Conservation (phyloP, 352 stramenopile species). For the Phytophthora fragariae region DNA sequence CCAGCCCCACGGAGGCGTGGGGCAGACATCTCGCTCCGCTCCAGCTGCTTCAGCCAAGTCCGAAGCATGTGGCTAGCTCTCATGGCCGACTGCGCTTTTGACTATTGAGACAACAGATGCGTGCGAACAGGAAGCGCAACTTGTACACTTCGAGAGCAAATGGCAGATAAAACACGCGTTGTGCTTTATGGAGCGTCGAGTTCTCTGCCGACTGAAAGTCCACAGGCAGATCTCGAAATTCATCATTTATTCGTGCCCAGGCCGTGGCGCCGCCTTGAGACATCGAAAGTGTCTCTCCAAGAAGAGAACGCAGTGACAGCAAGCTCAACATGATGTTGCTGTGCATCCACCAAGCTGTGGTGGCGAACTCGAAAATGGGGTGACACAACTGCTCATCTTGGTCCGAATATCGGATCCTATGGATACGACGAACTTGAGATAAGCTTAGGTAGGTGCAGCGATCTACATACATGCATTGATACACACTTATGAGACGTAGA, state of each 20-base stretch:
- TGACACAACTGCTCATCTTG: not conserved
- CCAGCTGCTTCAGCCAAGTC: slow-evolving; percentile 33
- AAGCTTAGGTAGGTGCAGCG: not conserved
- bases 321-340: not conserved
- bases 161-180: slow-evolving; percentile 31
- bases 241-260: not conserved
- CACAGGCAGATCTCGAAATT: not conserved
- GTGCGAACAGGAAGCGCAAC: slow-evolving; percentile 22
- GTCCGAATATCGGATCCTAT: not conserved
- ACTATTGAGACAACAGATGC: slow-evolving; percentile 34
- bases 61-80: slow-evolving; percentile 25
- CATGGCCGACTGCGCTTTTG: slow-evolving; percentile 4
- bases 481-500: not conserved
- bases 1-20: slow-evolving; percentile 1
- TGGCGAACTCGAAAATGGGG: not conserved
- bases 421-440: not conserved
- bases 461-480: not conserved
- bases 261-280: slow-evolving; percentile 18
- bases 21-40: slow-evolving; percentile 14
- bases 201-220: slow-evolving; percentile 11
- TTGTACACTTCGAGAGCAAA: slow-evolving; percentile 18
- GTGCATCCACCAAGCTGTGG: slow-evolving; percentile 5
- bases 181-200: slow-evolving; percentile 31
- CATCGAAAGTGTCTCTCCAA: slow-evolving; percentile 20
- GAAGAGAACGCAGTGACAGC: slow-evolving; percentile 8